Evolutionary conservation across 768 basidiomycete genomes (phyloP), one percentile per base, ranked within the genome.

Genomic region (Mycena leptocephala): DNA sequence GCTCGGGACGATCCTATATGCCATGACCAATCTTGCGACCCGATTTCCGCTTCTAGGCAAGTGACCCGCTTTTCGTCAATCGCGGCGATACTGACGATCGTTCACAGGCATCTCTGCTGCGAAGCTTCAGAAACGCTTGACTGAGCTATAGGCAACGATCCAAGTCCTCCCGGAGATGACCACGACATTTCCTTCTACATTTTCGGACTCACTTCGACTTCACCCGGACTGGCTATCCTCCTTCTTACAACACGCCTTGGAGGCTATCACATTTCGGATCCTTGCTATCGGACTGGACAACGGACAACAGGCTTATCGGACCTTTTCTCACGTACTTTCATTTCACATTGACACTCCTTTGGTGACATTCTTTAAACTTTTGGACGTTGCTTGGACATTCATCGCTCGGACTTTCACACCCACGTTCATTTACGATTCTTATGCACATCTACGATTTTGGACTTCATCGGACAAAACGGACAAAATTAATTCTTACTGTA

Each of bases 11-110:
- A 82, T 95, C 64, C 85, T 93, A 33, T 93, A 90, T 78, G 93
- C 92, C 75, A 90, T 95, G 90, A 92, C 87, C 72, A 90, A 86
- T 71, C 89, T 95, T 56, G 88, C 89, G 74, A 82, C 90, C 14
- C 87, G 88, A 59, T 94, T 92, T 82, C 94, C 94, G 37, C 84
- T 95, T 75, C 85, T 93, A 72, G 85, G 88, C 86, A 28, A 48
- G 74, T 70, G 18, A 7, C 22, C 22, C 39, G 2, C 68, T 20
- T 46, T 33, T 39, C 20, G 13, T 35, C 2, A 24, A 33, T n/a
- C 18, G 43, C 41, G 30, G 14, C 39, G 51, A 55, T 33, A 24
- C 71, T 74, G 41, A 72, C 33, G 8, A 16, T 10, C 32, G 5
- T 24, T 14, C 24, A 14, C 53, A 78, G 80, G 71, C 70, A 76